Evolutionary conservation across 2,329 filamentous ascomycete species (phyloP), one percentile per base, ranked within the genome.

Genomic region (Penicillium sp.): DNA sequence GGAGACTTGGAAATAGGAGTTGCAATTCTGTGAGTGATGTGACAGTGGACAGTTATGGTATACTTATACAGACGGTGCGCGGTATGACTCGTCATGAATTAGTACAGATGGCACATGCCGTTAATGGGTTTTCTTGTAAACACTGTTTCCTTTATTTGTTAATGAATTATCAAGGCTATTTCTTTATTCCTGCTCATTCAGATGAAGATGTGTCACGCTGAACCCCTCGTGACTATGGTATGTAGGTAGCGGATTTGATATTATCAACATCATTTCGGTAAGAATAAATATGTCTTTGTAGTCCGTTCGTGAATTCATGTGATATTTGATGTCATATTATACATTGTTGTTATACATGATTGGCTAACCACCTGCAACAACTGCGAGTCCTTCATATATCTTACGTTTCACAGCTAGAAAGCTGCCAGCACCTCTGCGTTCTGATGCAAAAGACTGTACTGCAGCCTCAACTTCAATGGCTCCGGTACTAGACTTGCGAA

Each of bases 321-420:
- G 40, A 35, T 24, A 52, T 47, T 18, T 42, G 21, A 42, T 58
- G 45, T 53, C 47, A 54, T 50, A 43, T 46, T 23, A 20, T 49
- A 49, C 48, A 57, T 35, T 30, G 26, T 35, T 58, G 35, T 28
- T 38, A 45, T 54, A 58, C 56, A 54, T 49, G 4, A 54, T 53
- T 30, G 14, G 30, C 6, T 35, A 58, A 21, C 56, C 56, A 12
- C 56, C 56, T 21, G 50, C 88, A 62, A 99, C 92, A 59, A 97
- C 90, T 33, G 94, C 94, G 69, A 99, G 74, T 8, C 91, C 92
- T 64, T 96, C 90, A 71, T 99, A 99, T 62, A 99, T 95, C 73
- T 90, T 91, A 74, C 81, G 86, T 76, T 90, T 90, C 9, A 97
- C 93, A 52, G 89, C 89, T 67, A 91, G 90, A 68, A 97, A 95